These are phyloP conservation scores for Dendrothele bispora DNA, from an alignment of 768 basidiomycete species.

Conservation along the genomic window DNA sequence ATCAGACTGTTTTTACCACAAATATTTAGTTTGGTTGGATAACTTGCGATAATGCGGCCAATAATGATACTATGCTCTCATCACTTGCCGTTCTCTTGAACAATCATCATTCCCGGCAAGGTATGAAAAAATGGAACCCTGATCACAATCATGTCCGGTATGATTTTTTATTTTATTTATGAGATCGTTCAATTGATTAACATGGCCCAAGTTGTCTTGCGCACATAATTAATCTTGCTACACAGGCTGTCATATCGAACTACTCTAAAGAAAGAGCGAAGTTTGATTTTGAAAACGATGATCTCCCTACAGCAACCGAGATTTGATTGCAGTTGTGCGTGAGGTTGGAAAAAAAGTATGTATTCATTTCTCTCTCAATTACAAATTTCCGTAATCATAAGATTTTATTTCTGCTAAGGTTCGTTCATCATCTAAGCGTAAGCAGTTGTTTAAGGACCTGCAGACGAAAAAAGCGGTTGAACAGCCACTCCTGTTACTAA, in stretches of 20 bases:
- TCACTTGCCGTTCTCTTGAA: conserved; percentile 20
- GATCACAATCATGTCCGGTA: conserved; percentile 7
- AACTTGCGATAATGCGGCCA: conserved; percentile 37
- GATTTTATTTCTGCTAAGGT: too few relatives aligned
- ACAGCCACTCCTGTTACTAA: conserved; percentile 12
- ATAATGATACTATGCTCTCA: conserved; percentile 35
- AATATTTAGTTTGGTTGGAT: conserved; percentile 32
- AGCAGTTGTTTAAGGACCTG: conserved; percentile 19
- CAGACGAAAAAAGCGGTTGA: conserved; percentile 16
- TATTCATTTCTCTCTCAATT: too few relatives aligned
- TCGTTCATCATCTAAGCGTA: conserved; percentile 17
- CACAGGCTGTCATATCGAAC: conserved; percentile 30
- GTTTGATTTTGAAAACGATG: too few relatives aligned
- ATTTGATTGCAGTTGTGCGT: too few relatives aligned
- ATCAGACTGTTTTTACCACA: background rate
- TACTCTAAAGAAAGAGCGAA: too few relatives aligned
- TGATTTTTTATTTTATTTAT: background rate
- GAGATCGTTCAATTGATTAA: background rate
- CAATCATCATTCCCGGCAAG: background rate
- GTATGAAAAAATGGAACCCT: background rate
- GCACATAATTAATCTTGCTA: conserved; percentile 34
- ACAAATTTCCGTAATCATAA: too few relatives aligned
- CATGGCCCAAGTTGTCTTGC: conserved; percentile 23
- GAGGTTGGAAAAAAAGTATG: too few relatives aligned
- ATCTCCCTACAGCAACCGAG: too few relatives aligned